A percentile compares a stretch with the other conserved stretches of the same genome.
Conservation (phyloP, 371 early-diverging fungal genomes). For the Mucor circinelloides region DNA sequence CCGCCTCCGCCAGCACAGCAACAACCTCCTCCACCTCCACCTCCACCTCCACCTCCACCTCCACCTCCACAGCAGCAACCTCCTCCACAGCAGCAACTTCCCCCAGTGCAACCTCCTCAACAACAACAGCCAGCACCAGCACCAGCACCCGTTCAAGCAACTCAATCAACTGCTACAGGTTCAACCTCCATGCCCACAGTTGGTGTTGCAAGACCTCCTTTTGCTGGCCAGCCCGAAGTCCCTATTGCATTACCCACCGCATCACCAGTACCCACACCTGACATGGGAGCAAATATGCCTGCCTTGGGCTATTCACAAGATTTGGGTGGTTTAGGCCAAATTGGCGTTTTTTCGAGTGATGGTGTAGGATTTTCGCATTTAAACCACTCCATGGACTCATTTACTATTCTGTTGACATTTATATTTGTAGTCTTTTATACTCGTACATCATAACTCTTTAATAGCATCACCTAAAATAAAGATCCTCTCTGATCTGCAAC, state of each 20-base stretch:
- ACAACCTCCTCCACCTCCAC: not conserved
- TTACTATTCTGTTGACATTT: not conserved
- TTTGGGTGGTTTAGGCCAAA: conserved; percentile 11
- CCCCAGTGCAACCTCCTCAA: not conserved
- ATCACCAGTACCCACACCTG: not conserved
- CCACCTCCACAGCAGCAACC: not conserved
- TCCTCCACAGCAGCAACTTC: not conserved
- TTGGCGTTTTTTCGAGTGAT: conserved; percentile 6
- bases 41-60: not conserved
- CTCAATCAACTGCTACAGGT: not conserved
- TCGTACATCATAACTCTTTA: not conserved
- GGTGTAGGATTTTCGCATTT: not conserved
- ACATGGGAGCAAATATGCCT: not conserved
- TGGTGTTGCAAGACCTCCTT: not conserved
- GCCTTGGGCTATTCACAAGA: not conserved
- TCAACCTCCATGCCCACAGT: not conserved
- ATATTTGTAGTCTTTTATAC: conserved; percentile 1
- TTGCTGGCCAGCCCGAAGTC: not conserved
- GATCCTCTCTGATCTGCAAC: not conserved
- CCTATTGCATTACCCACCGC: not conserved
- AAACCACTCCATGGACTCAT: conserved; percentile 9
- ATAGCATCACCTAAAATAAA: not conserved
- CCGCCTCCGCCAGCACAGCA: not conserved
- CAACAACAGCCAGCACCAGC: not conserved
- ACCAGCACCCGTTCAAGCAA: not conserved